Evolutionary conservation across 1,139 yeast genomes (phyloP).

Genomic region (Sugiyamaella castrensis): DNA sequence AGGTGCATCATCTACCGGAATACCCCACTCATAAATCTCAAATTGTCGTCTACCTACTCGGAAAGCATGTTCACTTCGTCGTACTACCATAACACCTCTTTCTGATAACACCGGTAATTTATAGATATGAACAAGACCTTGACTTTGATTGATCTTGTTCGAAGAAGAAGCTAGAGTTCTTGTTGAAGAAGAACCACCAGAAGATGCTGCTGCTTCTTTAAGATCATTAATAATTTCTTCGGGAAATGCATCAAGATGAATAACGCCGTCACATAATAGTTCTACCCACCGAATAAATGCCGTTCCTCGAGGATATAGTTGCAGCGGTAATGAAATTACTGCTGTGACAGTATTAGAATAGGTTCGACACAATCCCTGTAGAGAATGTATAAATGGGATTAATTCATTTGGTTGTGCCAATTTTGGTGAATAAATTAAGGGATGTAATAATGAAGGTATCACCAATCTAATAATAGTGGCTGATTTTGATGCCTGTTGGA

Average conservation of each 20-base stretch:
- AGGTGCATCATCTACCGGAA: slow-evolving; percentile 74
- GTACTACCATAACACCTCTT: slow-evolving; percentile 74
- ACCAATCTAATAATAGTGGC: slow-evolving; percentile 57
- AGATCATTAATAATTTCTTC: slow-evolving; percentile 57
- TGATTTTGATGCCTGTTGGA: slow-evolving; percentile 15
- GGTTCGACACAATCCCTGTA: slow-evolving; percentile 54
- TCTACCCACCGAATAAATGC: slow-evolving; percentile 56
- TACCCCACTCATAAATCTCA: slow-evolving; percentile 90
- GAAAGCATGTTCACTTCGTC: slow-evolving; percentile 78
- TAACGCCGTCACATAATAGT: slow-evolving; percentile 59
- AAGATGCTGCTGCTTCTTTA: slow-evolving; percentile 39
- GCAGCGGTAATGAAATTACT: slow-evolving; percentile 59
- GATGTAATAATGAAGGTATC: slow-evolving; percentile 75
- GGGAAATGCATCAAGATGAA: slow-evolving; percentile 80
- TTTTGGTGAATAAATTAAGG: slow-evolving; percentile 66
- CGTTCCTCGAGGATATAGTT: slow-evolving; percentile 58
- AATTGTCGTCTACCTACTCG: slow-evolving; percentile 78
- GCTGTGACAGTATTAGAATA: slow-evolving; percentile 49
- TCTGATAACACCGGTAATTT: slow-evolving; percentile 74
- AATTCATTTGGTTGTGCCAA: slow-evolving; percentile 49
- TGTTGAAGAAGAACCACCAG: slow-evolving; percentile 10
- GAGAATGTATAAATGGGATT: slow-evolving; percentile 59
- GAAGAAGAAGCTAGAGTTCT: background rate
- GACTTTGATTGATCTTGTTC: slow-evolving; percentile 36
- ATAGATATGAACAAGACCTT: slow-evolving; percentile 76